These are phyloP conservation scores for Clonostachys chloroleuca DNA, from an alignment of 2,329 filamentous ascomycete genomes.

Conservation along the genomic window DNA sequence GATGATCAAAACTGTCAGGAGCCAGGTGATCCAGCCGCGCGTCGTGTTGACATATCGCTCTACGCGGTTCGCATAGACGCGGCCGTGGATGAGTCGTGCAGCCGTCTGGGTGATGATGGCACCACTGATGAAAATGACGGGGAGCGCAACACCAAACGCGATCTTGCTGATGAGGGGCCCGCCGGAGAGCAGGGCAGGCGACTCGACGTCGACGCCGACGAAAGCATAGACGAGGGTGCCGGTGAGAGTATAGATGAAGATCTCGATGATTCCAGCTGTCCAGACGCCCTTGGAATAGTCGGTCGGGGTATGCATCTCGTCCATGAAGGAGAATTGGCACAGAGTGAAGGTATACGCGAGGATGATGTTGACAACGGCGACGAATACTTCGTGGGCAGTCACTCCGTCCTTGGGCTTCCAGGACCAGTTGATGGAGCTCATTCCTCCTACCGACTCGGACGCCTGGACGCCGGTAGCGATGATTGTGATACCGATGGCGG, in stretches of 20 bases:
- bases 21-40: constrained; percentile 50
- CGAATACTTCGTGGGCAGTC: constrained; percentile 49
- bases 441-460: constrained; percentile 18
- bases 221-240: constrained; percentile 67
- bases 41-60: constrained; percentile 41
- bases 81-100: constrained; percentile 38
- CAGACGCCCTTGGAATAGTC: constrained; percentile 52
- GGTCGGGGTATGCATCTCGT: constrained; percentile 42
- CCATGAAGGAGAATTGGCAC: constrained; percentile 47
- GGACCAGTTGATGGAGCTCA: constrained; percentile 30
- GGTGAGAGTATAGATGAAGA: constrained; percentile 61
- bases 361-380: constrained; percentile 65
- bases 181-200: constrained; percentile 65
- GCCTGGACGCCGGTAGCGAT: constrained; percentile 53
- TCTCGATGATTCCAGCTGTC: constrained; percentile 57
- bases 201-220: constrained; percentile 57
- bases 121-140: constrained; percentile 71
- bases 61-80: constrained; percentile 35
- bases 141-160: constrained; percentile 65
- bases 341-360: constrained; percentile 61
- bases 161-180: constrained; percentile 55
- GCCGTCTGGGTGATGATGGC: constrained; percentile 58
- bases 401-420: constrained; percentile 39
- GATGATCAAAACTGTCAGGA: constrained; percentile 48
- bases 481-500: constrained; percentile 63